phyloP scores from a whole-genome alignment of 495 filamentous ascomycete genomes.

The Barbatosphaeria neglecta region DNA sequence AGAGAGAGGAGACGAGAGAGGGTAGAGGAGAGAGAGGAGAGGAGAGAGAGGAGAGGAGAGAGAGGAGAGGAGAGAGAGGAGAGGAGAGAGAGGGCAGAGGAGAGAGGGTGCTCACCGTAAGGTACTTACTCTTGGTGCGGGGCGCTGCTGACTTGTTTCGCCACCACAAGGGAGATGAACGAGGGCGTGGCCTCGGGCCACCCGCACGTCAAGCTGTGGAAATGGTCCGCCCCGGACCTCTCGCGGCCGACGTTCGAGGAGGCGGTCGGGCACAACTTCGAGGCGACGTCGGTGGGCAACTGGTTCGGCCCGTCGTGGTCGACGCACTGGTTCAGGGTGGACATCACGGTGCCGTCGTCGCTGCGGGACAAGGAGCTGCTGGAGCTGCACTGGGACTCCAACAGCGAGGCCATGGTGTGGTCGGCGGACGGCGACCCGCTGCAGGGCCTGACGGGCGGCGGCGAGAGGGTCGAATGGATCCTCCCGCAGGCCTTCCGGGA shows the following conservation, averaged over 20 bases:
- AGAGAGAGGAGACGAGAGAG: too few relatives aligned
- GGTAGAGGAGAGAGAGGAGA: too few relatives aligned
- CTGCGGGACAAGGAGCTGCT: constrained; percentile 62
- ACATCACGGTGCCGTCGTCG: constrained; percentile 61
- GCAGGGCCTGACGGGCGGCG: constrained; percentile 87
- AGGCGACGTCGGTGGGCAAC: constrained; percentile 59
- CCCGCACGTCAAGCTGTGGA: constrained; percentile 71
- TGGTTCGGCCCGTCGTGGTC: constrained; percentile 92
- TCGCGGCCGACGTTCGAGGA: constrained; percentile 81
- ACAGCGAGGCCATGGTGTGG: constrained; percentile 88
- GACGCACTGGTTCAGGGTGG: constrained; percentile 93
- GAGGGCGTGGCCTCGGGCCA: constrained; percentile 61
- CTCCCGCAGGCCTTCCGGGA: constrained; percentile 70
- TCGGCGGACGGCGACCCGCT: constrained; percentile 75
- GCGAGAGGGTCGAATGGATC: constrained; percentile 83
- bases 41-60: too few relatives aligned
- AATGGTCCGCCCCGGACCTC: constrained; percentile 73
- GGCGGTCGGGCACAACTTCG: constrained; percentile 69
- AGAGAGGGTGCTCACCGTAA: not conserved
- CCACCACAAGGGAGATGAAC: constrained; percentile 61
- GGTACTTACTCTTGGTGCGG: too few relatives aligned
- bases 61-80: too few relatives aligned
- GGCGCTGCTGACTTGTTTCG: too few relatives aligned
- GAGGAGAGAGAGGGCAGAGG: constrained; percentile 1
- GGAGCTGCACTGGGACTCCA: constrained; percentile 91